Evolutionary conservation across 164 flowering plant species (phyloP).

Genomic region (Houttuynia cordata): DNA sequence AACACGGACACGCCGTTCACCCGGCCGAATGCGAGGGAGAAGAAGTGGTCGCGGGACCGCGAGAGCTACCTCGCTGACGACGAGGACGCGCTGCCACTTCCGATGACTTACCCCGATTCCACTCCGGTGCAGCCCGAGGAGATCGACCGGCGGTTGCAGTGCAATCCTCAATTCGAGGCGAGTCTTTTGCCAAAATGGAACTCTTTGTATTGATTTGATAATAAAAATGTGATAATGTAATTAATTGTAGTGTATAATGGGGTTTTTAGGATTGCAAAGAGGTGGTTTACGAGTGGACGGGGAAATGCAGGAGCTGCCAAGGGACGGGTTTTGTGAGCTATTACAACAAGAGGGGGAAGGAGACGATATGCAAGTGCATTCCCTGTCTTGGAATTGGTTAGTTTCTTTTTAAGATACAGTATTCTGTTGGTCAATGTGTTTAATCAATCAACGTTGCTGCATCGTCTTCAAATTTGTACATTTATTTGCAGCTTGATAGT

Average conservation of each 20-base stretch:
- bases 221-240: too few relatives aligned
- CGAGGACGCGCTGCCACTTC: slow-evolving; percentile 77
- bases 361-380: slow-evolving; percentile 77
- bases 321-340: slow-evolving; percentile 81
- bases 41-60: slow-evolving; percentile 60
- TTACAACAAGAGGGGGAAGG: slow-evolving; percentile 74
- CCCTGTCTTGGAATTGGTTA: slow-evolving; percentile 94
- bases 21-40: slow-evolving; percentile 50
- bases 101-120: slow-evolving; percentile 82
- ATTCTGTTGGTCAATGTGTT: too few relatives aligned
- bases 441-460: too few relatives aligned
- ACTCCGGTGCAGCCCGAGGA: slow-evolving; percentile 70
- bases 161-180: slow-evolving; percentile 67
- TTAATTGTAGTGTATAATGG: slow-evolving; percentile 9
- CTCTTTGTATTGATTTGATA: too few relatives aligned
- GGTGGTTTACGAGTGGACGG: slow-evolving; percentile 97
- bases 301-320: slow-evolving; percentile 91
- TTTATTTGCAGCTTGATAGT: too few relatives aligned
- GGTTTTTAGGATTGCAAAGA: slow-evolving; percentile 60
- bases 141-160: slow-evolving; percentile 54
- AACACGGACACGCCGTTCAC: not conserved
- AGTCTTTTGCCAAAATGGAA: too few relatives aligned
- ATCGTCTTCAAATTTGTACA: too few relatives aligned
- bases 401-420: not conserved
- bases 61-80: slow-evolving; percentile 80